Percentiles rank a stretch among this genome's conserved stretches.
These are phyloP conservation scores for Piper betle DNA, from an alignment of 164 flowering plant genomes.

Conservation along the genomic window DNA sequence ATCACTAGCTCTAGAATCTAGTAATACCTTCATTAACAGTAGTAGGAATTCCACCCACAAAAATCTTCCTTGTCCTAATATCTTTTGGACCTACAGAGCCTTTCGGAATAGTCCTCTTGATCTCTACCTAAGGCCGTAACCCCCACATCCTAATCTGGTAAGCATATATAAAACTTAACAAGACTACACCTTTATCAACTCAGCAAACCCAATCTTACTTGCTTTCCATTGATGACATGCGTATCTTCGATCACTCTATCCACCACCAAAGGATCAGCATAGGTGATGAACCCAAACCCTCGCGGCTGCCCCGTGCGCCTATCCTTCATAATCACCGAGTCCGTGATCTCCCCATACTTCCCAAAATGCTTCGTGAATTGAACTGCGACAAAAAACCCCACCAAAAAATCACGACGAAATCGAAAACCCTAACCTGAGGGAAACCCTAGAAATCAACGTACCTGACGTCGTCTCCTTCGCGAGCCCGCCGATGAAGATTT, in stretches of 20 bases:
- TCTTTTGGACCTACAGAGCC: slow-evolving; percentile 48
- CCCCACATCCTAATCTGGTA: not conserved
- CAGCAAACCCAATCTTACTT: slow-evolving; percentile 29
- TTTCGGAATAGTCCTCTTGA: slow-evolving; percentile 79
- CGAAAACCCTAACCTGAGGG: not conserved
- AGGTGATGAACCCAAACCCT: slow-evolving; percentile 87
- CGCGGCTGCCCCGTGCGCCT: slow-evolving; percentile 67
- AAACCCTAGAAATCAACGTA: slow-evolving; percentile 13
- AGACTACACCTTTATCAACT: not conserved
- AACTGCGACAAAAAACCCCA: slow-evolving; percentile 18
- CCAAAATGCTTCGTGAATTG: slow-evolving; percentile 62
- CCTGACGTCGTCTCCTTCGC: slow-evolving; percentile 73
- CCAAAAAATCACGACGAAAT: not conserved
- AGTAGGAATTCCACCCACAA: slow-evolving; percentile 85
- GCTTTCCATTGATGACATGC: slow-evolving; percentile 72
- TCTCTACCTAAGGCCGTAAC: slow-evolving; percentile 47
- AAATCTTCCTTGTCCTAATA: slow-evolving; percentile 77
- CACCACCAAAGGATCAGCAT: slow-evolving; percentile 72
- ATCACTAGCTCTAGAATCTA: not conserved
- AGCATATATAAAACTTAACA: not conserved
- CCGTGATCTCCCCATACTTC: slow-evolving; percentile 75
- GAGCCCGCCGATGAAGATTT: slow-evolving; percentile 81
- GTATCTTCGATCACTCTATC: slow-evolving; percentile 64
- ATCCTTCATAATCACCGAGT: slow-evolving; percentile 86
- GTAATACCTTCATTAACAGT: slow-evolving; percentile 47